Conservation (phyloP, 106 monocot genomes). For the Dendrobium chrysotoxum region DNA sequence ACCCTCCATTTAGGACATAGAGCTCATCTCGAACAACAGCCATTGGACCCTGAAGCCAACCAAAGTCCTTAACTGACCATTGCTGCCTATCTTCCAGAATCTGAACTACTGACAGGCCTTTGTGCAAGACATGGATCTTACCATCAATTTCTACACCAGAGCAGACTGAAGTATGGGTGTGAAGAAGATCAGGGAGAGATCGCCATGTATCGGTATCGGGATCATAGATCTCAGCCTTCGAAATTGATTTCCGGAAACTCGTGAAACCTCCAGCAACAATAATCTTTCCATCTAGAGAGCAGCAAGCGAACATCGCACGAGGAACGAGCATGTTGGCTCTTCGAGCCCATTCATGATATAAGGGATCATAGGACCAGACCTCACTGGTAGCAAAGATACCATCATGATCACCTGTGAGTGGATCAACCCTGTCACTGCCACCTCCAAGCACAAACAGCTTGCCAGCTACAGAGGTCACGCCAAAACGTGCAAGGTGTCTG, state of each 20-base stretch:
- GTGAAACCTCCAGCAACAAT: conserved; percentile 93
- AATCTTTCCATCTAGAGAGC: conserved; percentile 70
- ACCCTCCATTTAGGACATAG: conserved; percentile 67
- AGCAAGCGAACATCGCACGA: conserved; percentile 93
- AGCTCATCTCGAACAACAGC: conserved; percentile 58
- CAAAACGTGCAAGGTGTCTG: conserved; percentile 86
- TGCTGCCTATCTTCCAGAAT: conserved; percentile 46
- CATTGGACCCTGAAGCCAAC: conserved; percentile 88
- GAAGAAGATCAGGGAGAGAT: conserved; percentile 68
- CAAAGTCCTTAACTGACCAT: conserved; percentile 67
- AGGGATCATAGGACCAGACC: conserved; percentile 89
- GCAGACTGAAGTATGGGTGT: conserved; percentile 75
- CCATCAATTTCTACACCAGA: conserved; percentile 63
- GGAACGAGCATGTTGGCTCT: conserved; percentile 66
- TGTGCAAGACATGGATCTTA: conserved; percentile 89
- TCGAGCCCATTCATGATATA: conserved; percentile 37
- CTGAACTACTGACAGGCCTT: conserved; percentile 79
- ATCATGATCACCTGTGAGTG: conserved; percentile 82
- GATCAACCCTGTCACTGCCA: conserved; percentile 83
- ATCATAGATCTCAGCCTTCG: conserved; percentile 87
- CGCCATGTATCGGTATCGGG: conserved; percentile 58
- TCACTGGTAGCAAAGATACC: conserved; percentile 84
- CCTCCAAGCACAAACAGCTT: conserved; percentile 93
- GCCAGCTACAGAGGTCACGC: conserved; percentile 64
- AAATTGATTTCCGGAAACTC: conserved; percentile 62